Evolutionary conservation across 148 eudicot species (phyloP).

Genomic region (Euryodendron excelsum): DNA sequence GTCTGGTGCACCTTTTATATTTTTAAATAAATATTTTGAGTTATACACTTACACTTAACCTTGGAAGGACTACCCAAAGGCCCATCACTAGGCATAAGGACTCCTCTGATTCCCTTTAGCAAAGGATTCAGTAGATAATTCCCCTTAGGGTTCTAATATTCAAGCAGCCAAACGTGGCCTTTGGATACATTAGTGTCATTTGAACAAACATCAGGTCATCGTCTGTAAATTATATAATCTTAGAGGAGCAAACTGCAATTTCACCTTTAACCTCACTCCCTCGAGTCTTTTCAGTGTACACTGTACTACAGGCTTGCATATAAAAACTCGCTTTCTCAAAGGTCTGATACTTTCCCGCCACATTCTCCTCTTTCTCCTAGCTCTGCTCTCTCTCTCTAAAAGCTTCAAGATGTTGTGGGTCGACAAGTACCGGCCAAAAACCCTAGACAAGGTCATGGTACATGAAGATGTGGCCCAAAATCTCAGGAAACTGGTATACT

Average conservation of each 20-base stretch:
- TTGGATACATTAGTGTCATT: not conserved
- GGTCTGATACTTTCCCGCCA: slow-evolving; percentile 35
- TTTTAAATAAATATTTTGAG: no score
- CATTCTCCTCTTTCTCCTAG: slow-evolving; percentile 8
- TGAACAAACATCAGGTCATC: not conserved
- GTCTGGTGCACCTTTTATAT: no score
- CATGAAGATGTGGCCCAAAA: slow-evolving; percentile 80
- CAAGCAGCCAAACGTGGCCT: not conserved
- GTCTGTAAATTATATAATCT: not conserved
- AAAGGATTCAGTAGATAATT: no score
- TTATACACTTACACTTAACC: no score
- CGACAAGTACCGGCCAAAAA: slow-evolving; percentile 90
- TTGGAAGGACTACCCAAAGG: no score
- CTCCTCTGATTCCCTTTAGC: no score
- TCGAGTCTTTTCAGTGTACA: not conserved
- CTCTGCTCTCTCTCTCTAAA: slow-evolving; percentile 10
- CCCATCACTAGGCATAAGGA: no score
- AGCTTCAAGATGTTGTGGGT: slow-evolving; percentile 78
- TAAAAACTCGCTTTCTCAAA: not conserved
- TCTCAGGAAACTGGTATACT: slow-evolving; percentile 77
- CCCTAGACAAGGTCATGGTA: slow-evolving; percentile 87
- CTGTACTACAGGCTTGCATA: not conserved
- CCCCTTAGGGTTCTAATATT: no score
- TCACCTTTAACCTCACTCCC: not conserved
- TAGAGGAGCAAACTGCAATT: not conserved